phyloP scores from a whole-genome alignment of 768 basidiomycete genomes.

The Cyclocybe cylindracea region DNA sequence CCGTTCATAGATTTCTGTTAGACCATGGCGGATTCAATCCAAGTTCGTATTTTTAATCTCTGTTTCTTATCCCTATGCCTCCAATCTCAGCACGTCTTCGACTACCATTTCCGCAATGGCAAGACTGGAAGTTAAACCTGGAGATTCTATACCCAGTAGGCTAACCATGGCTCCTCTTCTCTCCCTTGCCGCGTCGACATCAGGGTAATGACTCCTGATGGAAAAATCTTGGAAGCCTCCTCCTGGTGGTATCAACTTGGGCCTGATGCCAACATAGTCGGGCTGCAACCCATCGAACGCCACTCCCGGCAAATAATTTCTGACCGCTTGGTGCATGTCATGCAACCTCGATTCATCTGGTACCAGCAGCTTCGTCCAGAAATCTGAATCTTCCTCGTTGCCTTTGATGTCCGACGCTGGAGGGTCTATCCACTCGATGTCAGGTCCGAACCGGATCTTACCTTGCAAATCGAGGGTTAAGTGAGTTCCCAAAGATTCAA shows the following conservation, averaged over 20 bases:
- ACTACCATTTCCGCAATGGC: constrained; percentile 86
- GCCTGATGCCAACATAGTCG: constrained; percentile 85
- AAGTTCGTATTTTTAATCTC: constrained; percentile 4
- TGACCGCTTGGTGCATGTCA: constrained; percentile 75
- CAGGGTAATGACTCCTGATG: constrained; percentile 64
- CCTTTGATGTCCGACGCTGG: constrained; percentile 34
- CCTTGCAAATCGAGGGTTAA: constrained; percentile 85
- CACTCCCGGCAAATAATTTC: constrained; percentile 70
- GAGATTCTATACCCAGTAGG: constrained; percentile 88
- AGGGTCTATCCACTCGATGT: constrained; percentile 83
- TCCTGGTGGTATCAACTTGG: constrained; percentile 77
- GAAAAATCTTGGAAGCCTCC: constrained; percentile 86
- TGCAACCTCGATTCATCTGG: constrained; percentile 61
- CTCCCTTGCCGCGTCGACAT: constrained; percentile 23
- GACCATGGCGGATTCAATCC: constrained; percentile 3
- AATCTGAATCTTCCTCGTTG: constrained; percentile 57
- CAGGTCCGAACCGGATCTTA: constrained; percentile 89
- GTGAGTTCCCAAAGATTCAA: constrained; percentile 91
- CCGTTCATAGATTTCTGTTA: constrained; percentile 37
- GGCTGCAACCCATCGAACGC: constrained; percentile 61
- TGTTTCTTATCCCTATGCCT: constrained; percentile 4
- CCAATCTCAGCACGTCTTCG: constrained; percentile 48
- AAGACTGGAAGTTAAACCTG: constrained; percentile 85
- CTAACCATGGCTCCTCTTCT: constrained; percentile 65
- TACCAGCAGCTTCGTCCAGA: constrained; percentile 70